phyloP scores from a whole-genome alignment of 805 yeast genomes.

The Lachancea sp. region DNA sequence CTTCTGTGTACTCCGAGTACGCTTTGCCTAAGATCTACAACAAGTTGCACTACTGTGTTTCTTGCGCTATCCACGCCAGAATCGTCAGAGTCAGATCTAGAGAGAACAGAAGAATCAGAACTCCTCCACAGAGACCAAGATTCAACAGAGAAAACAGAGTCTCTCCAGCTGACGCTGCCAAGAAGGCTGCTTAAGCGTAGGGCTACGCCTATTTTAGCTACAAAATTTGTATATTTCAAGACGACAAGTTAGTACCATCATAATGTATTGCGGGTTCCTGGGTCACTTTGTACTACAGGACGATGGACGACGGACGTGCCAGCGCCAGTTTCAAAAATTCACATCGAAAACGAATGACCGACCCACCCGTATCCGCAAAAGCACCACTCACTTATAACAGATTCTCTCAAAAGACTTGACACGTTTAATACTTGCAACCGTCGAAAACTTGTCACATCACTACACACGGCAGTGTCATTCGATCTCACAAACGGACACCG shows the following conservation, averaged over 20 bases:
- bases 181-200: constrained; percentile 51
- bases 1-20: constrained; percentile 98
- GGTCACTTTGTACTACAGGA: background rate
- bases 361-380: too few relatives aligned
- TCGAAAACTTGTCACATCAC: too few relatives aligned
- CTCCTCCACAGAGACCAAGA: constrained; percentile 99
- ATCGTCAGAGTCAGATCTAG: constrained; percentile 99
- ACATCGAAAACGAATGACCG: too few relatives aligned
- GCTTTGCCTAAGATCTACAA: constrained; percentile 99
- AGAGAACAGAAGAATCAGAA: constrained; percentile 95
- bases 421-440: too few relatives aligned
- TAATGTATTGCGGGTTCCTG: background rate
- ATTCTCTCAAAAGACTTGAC: too few relatives aligned
- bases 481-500: too few relatives aligned
- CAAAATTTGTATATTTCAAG: constrained; percentile 4
- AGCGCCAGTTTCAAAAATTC: too few relatives aligned
- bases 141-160: constrained; percentile 94
- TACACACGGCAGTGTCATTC: too few relatives aligned
- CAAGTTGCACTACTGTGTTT: constrained; percentile 99
- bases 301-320: background rate
- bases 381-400: too few relatives aligned
- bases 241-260: constrained; percentile 5
- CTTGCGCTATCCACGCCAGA: constrained; percentile 99
- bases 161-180: constrained; percentile 96
- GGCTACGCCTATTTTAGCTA: background rate